phyloP scores from a whole-genome alignment of 1,284 basidiomycete species.

The Caloboletus inedulis region DNA sequence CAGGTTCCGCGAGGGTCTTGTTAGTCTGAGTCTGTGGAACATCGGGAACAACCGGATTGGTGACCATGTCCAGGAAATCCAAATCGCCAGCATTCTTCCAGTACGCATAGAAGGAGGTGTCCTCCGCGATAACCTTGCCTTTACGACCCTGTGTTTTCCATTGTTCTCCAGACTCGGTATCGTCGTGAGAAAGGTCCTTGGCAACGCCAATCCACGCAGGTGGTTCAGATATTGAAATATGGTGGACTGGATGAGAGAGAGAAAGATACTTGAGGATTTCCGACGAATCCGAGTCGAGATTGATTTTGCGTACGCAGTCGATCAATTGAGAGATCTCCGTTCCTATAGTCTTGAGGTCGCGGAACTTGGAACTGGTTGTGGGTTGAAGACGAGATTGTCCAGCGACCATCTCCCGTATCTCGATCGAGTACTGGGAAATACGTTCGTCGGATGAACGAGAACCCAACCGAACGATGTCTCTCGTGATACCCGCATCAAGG shows the following conservation, averaged over 20 bases:
- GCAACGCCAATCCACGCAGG: conserved; percentile 43
- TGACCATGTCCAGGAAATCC: conserved; percentile 34
- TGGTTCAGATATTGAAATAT: conserved; percentile 36
- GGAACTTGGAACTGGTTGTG: conserved; percentile 33
- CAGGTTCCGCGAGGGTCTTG: not conserved
- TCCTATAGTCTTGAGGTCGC: conserved; percentile 45
- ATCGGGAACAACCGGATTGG: not conserved
- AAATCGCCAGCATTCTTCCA: conserved; percentile 46
- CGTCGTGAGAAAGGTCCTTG: conserved; percentile 19
- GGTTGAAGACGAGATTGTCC: conserved; percentile 42
- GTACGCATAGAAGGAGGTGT: conserved; percentile 43
- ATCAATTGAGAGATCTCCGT: conserved; percentile 45
- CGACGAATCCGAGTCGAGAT: conserved; percentile 36
- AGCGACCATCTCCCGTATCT: conserved; percentile 47
- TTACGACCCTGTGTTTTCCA: conserved; percentile 23
- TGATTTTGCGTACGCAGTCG: conserved; percentile 37
- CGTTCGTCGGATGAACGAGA: conserved; percentile 56
- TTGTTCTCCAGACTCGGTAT: conserved; percentile 17
- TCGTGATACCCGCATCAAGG: conserved; percentile 59
- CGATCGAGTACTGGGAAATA: conserved; percentile 56
- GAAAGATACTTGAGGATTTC: conserved; percentile 42
- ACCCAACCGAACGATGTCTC: conserved; percentile 62
- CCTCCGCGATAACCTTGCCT: conserved; percentile 22
- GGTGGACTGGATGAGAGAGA: conserved; percentile 42
- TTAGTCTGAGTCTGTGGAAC: not conserved